Percentiles rank a stretch among this genome's conserved stretches.
These are phyloP conservation scores for Cyberlindnera euphorbiae DNA, from an alignment of 805 yeast genomes.

Conservation along the genomic window DNA sequence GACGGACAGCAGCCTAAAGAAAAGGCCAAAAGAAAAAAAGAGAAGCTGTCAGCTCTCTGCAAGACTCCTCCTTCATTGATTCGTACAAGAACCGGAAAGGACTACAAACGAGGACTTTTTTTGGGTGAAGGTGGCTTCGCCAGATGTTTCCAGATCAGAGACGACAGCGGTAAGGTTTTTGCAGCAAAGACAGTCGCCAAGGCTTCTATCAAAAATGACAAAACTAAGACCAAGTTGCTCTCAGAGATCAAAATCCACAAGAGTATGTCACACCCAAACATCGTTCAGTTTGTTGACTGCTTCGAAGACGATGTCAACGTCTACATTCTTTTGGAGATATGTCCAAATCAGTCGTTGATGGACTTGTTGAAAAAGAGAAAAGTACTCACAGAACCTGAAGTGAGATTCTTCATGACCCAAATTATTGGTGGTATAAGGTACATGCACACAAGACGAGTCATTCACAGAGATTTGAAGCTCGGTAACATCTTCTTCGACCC, in stretches of 20 bases:
- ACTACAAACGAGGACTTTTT: conserved; percentile 84
- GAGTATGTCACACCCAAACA: conserved; percentile 79
- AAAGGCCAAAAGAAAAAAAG: conserved; percentile 67
- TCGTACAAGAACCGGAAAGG: conserved; percentile 79
- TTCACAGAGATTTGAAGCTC: conserved; percentile 92
- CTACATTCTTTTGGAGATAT: conserved; percentile 87
- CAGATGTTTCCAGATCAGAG: conserved; percentile 94
- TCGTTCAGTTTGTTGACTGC: conserved; percentile 92
- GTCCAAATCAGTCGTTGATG: conserved; percentile 93
- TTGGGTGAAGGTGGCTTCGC: conserved; percentile 99
- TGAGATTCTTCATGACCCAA: conserved; percentile 83
- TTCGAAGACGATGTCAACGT: conserved; percentile 96
- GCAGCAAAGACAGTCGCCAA: conserved; percentile 99
- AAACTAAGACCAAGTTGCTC: conserved; percentile 75
- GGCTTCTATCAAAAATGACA: conserved; percentile 84
- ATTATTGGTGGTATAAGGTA: conserved; percentile 91
- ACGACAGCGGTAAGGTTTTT: conserved; percentile 76
- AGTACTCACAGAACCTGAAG: conserved; percentile 86
- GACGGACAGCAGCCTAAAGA: conserved; percentile 24
- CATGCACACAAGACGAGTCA: conserved; percentile 86
- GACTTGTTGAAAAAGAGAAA: conserved; percentile 84
- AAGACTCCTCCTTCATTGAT: conserved; percentile 96
- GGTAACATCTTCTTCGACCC: conserved; percentile 95
- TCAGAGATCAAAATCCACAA: conserved; percentile 96
- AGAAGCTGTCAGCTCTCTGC: conserved; percentile 84